Percentiles rank a stretch among this genome's conserved stretches.
Conservation (phyloP, 1,284 basidiomycete species). For the Boletus mariae region DNA sequence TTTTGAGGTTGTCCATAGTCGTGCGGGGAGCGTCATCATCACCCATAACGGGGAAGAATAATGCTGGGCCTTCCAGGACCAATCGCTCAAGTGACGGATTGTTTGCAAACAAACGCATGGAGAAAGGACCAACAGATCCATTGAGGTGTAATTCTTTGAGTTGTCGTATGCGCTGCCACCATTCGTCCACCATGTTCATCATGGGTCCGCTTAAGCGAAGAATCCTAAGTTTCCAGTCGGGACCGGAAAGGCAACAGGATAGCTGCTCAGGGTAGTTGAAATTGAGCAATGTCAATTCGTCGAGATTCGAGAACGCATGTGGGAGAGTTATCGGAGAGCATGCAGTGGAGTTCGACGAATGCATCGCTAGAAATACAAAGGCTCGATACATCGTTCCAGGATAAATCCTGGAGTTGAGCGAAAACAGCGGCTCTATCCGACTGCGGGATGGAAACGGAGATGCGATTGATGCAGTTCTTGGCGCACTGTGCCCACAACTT, state of each 20-base stretch:
- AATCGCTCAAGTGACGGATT: conserved; percentile 27
- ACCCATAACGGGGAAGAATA: not conserved
- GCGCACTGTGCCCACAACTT: conserved; percentile 56
- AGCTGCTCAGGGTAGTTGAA: conserved; percentile 3
- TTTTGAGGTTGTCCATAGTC: conserved; percentile 21
- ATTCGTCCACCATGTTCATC: conserved; percentile 7
- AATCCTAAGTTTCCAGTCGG: conserved; percentile 24
- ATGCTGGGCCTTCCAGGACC: conserved; percentile 1
- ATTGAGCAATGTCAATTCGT: conserved; percentile 27
- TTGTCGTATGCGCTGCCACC: conserved; percentile 19
- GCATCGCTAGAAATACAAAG: conserved; percentile 33
- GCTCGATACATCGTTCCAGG: conserved; percentile 44
- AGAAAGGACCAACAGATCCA: conserved; percentile 4
- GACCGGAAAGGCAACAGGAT: conserved; percentile 23
- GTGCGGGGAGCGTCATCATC: not conserved
- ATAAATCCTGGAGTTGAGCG: conserved; percentile 38
- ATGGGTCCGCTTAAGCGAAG: conserved; percentile 13
- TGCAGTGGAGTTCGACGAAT: conserved; percentile 12
- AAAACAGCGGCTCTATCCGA: conserved; percentile 30
- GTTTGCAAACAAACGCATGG: conserved; percentile 8
- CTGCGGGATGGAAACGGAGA: conserved; percentile 32
- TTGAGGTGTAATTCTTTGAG: conserved; percentile 22
- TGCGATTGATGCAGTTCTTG: conserved; percentile 43
- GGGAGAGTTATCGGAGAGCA: conserved; percentile 30
- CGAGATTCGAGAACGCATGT: conserved; percentile 33